phyloP scores from a whole-genome alignment of 2,329 filamentous ascomycete genomes.

The Cephalotrichum gorgonifer region DNA sequence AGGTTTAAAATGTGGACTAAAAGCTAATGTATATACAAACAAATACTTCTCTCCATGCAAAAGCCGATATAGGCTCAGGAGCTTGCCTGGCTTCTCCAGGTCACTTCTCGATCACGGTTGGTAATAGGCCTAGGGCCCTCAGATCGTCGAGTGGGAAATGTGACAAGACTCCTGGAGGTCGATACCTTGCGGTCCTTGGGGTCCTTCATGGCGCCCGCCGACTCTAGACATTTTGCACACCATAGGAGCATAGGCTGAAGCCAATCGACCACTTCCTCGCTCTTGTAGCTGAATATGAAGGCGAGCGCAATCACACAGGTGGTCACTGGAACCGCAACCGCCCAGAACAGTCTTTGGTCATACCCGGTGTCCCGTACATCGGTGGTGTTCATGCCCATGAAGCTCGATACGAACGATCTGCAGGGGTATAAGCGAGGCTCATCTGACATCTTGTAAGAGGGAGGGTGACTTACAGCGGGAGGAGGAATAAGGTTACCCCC shows the following conservation, averaged over 20 bases:
- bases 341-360: slow-evolving; percentile 29
- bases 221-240: no score
- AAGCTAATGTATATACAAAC: no score
- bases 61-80: no score
- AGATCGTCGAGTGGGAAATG: no score
- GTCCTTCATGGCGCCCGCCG: no score
- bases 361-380: slow-evolving; percentile 28
- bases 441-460: background rate
- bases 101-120: no score
- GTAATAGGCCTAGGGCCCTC: background rate
- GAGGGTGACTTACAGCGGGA: slow-evolving; percentile 18
- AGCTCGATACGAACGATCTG: slow-evolving; percentile 18
- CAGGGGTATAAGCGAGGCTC: background rate
- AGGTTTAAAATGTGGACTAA: no score
- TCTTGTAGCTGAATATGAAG: slow-evolving; percentile 12
- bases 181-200: no score
- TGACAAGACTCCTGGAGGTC: no score
- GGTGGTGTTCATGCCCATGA: slow-evolving; percentile 33
- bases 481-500: slow-evolving; percentile 27
- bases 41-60: no score
- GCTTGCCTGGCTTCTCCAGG: no score
- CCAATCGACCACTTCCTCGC: slow-evolving; percentile 7
- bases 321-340: slow-evolving; percentile 26
- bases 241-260: background rate
- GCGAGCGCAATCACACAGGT: slow-evolving; percentile 16